Conservation (phyloP, 140 eudicot species). For the Bidens hawaiensis region DNA sequence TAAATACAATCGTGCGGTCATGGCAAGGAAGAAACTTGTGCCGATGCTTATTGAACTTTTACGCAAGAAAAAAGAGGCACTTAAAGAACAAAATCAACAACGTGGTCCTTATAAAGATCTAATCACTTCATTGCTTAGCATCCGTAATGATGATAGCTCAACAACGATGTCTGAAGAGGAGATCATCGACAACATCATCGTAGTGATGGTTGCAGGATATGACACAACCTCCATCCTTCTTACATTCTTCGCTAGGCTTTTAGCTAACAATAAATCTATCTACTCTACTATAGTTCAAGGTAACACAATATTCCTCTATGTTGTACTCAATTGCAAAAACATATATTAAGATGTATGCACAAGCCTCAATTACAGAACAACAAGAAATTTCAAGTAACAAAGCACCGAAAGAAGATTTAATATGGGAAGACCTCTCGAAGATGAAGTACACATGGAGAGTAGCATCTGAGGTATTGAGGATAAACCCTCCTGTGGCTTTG, state of each 20-base stretch:
- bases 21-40: constrained; percentile 43
- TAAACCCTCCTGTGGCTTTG: constrained; percentile 27
- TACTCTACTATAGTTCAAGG: constrained; percentile 25
- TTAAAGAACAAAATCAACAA: constrained; percentile 22
- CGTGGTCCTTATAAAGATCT: constrained; percentile 43
- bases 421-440: constrained; percentile 40
- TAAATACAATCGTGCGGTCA: constrained; percentile 39
- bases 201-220: constrained; percentile 39
- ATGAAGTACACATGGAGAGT: constrained; percentile 48
- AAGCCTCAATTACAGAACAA: constrained; percentile 19
- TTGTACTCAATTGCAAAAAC: not conserved
- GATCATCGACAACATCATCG: constrained; percentile 34
- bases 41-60: constrained; percentile 34
- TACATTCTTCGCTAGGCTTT: constrained; percentile 34
- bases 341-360: not conserved
- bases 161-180: constrained; percentile 33
- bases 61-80: constrained; percentile 36
- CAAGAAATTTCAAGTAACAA: constrained; percentile 26
- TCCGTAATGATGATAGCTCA: constrained; percentile 24
- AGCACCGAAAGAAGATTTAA: constrained; percentile 12
- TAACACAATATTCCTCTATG: not conserved
- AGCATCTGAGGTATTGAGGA: constrained; percentile 34
- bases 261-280: constrained; percentile 25
- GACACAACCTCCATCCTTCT: constrained; percentile 37
- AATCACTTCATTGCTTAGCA: constrained; percentile 48